Base-by-base conservation (phyloP, 2,329 filamentous ascomycete species). In the Leptographium wingfieldii region DNA sequence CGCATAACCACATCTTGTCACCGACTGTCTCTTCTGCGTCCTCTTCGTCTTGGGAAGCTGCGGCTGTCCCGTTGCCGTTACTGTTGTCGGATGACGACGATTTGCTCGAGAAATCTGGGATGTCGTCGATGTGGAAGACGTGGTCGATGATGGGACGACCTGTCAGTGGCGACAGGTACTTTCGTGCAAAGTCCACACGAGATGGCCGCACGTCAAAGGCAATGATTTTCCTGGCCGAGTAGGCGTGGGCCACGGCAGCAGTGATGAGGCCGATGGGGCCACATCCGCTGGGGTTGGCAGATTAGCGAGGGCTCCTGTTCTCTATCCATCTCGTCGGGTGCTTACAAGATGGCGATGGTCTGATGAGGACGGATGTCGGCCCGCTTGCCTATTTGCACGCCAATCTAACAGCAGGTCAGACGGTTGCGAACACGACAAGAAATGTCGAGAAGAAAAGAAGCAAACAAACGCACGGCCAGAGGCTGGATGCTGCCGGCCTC, bases 401-500 rank as follows among this genome's bases (percentile, higher is more conserved):
- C 90, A 40, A 95, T 62, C 60, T 61, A 29, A 38, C 38, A 16
- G 12, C 10, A 29, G 31, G 35, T 27, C 35, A 40, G 31, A 35
- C 4, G 14, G 7, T 16, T 7, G 25, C 11, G n/a, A 14, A 55
- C 7, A 1, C 5, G 16, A 19, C 29, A 54, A 54, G 3, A 35
- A 16, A 19, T n/a, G n/a, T 5, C 40, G 27, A 33, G 11, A n/a
- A 40, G 22, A 6, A 16, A 9, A 27, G 3, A 4, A 2, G 22
- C 22, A 12, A 31, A 35, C 2, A 19, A 3, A 57, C 60, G 1
- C 22, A 61, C 90, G 54, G 87, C 85, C 48, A 95, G 81, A 2
- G 90, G 90, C 78, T 97, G 92, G 68, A 96, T 84, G 63, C 96
- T 75, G 3, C 92, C 92, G 59, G 91, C 92, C 73, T 96, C 90